Base-by-base conservation (phyloP, 495 filamentous ascomycete species). In the Patellaria atrata region DNA sequence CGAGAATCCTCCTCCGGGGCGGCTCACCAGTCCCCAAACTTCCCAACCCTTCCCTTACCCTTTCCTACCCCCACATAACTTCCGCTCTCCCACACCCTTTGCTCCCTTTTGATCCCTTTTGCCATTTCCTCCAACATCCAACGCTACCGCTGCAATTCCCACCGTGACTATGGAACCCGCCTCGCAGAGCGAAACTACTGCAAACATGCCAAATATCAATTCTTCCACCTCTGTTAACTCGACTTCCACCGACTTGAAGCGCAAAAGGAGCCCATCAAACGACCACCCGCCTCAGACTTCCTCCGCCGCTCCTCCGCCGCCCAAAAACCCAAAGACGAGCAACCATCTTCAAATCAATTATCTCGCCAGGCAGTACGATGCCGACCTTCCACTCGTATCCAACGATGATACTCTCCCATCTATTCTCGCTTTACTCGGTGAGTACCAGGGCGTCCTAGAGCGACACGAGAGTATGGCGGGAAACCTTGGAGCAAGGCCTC, bases 391-490 rank as follows among this genome's bases (percentile, higher is more conserved):
- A 18, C 62, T 77, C 24, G 64, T 78, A 40, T 65, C 67, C 23
- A 53, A 57, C 35, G 65, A 75, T 16, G 73, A 77, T 44, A 64
- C 56, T 22, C 65, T 79, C 41, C 68, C 74, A 25, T 61, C 63
- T 37, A 68, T 77, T 29, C 60, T 87, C 18, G 58, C 65, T 22
- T 63, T 84, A 38, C 71, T 92, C 44, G 66, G 67, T 46, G 73
- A 84, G 47, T 92, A 89, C 52, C 79, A 82, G 41, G 82, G 77
- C 27, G 79, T 91, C 13, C 62, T 92, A 14, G 77, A 82, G 40
- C 72, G 82, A 22, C 78, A 86, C 51, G 83, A 92, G 57, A 83
- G 77, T 47, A 72, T 92, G 35, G 82, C 83, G 27, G 73, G 75
- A 32, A 89, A 85, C 48, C 65, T 92, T 12, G 83, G 83, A 48